phyloP scores from a whole-genome alignment of 768 basidiomycete species.

The Tricholoma saponaceum region DNA sequence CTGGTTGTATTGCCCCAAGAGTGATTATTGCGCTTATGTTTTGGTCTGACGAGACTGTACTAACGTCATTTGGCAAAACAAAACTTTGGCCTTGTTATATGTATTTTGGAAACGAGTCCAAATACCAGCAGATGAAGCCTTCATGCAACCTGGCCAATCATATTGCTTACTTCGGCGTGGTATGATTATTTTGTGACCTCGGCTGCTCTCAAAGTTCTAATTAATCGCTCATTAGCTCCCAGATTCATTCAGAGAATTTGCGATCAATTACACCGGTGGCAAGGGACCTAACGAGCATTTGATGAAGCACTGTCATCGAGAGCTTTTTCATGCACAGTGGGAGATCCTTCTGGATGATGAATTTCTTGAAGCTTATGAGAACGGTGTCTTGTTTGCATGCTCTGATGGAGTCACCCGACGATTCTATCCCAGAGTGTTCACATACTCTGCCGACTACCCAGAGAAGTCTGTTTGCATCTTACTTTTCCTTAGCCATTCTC shows the following conservation, averaged over 20 bases:
- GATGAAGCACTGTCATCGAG: conserved; percentile 3
- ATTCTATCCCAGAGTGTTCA: conserved; percentile 24
- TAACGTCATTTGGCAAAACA: conserved; percentile 24
- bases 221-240: background rate
- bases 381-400: conserved; percentile 12
- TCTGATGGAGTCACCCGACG: background rate
- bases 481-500: background rate
- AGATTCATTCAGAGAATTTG: background rate
- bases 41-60: conserved; percentile 27
- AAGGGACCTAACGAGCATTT: background rate
- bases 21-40: conserved; percentile 20
- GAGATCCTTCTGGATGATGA: conserved; percentile 1
- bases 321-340: conserved; percentile 2
- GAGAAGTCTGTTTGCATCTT: conserved; percentile 21
- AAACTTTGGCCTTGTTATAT: conserved; percentile 21
- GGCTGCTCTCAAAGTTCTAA: background rate
- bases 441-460: conserved; percentile 32
- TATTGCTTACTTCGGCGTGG: background rate
- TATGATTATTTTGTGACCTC: background rate
- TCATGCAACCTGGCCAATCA: background rate
- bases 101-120: conserved; percentile 14
- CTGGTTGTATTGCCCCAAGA: conserved; percentile 9
- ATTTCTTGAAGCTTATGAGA: conserved; percentile 16
- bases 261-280: conserved; percentile 6
- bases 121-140: background rate